Percentiles rank a stretch among this genome's conserved stretches.
phyloP scores from a whole-genome alignment of 2,329 filamentous ascomycete species.

The Claviceps sp. region DNA sequence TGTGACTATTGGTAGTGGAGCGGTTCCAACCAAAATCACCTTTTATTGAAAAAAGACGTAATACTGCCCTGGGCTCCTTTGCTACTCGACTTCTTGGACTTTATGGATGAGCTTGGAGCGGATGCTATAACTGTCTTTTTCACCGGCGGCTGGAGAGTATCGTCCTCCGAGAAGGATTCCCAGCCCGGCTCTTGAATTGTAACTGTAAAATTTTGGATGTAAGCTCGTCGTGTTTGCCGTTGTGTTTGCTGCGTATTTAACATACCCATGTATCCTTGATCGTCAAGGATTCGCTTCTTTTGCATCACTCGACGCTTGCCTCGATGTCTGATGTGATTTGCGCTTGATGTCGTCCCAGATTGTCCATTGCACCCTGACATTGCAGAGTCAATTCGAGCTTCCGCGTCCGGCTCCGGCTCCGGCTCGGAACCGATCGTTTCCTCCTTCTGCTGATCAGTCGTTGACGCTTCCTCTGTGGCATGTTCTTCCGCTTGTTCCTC shows the following conservation, averaged over 20 bases:
- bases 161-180: conserved; percentile 92
- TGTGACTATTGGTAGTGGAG: too few relatives aligned
- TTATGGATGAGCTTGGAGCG: conserved; percentile 33
- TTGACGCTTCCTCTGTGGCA: conserved; percentile 23
- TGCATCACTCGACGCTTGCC: conserved; percentile 72
- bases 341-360: conserved; percentile 39
- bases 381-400: conserved; percentile 17
- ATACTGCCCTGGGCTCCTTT: conserved; percentile 66
- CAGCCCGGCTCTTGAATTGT: conserved; percentile 74
- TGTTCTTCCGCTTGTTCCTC: conserved; percentile 40
- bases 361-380: conserved; percentile 29
- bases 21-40: conserved; percentile 25
- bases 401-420: conserved; percentile 23
- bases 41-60: conserved; percentile 87
- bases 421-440: conserved; percentile 11
- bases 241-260: conserved; percentile 5
- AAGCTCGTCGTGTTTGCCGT: background rate
- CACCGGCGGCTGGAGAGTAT: conserved; percentile 38
- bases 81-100: conserved; percentile 40
- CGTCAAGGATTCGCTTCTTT: conserved; percentile 77
- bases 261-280: conserved; percentile 79
- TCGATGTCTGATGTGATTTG: conserved; percentile 50
- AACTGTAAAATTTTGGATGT: conserved; percentile 36
- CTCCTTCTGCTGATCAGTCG: conserved; percentile 26
- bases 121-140: conserved; percentile 40